phyloP scores from a whole-genome alignment of 768 basidiomycete species.

The Lactarius akahatsu region DNA sequence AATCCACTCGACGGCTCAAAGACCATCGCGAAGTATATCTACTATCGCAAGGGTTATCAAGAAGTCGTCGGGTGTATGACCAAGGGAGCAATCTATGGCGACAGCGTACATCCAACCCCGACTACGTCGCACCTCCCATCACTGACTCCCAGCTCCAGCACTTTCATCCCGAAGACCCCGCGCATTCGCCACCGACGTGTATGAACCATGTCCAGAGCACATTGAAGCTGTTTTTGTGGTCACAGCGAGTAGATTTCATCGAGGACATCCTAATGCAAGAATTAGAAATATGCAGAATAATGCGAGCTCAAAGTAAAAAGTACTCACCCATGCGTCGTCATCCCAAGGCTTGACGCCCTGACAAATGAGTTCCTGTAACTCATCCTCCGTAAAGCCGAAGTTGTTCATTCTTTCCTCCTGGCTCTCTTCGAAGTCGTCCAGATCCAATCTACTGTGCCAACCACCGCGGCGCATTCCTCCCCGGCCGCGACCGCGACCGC shows the following conservation, averaged over 20 bases:
- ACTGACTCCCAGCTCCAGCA: too few species aligned
- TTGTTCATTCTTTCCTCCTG: slow-evolving; percentile 31
- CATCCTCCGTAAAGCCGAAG: slow-evolving; percentile 38
- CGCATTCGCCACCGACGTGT: too few species aligned
- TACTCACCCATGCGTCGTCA: slow-evolving; percentile 42
- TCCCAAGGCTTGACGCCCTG: slow-evolving; percentile 50
- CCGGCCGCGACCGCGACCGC: neutral
- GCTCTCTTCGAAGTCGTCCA: slow-evolving; percentile 15
- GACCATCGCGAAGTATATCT: too few species aligned
- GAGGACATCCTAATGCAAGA: slow-evolving; percentile 15
- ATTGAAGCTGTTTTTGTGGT: neutral
- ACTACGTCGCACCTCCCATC: too few species aligned
- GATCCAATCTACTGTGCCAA: slow-evolving; percentile 12
- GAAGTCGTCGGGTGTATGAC: too few species aligned
- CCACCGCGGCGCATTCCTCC: neutral
- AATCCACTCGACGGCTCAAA: too few species aligned
- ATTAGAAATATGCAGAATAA: neutral
- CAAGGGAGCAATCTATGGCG: too few species aligned
- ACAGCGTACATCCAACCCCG: too few species aligned
- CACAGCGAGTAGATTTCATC: neutral
- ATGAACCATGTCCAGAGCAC: neutral
- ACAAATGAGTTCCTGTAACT: slow-evolving; percentile 38
- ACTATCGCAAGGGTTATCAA: too few species aligned
- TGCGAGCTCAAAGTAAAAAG: neutral
- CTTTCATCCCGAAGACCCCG: too few species aligned